These are phyloP conservation scores for Friedmanniomyces simplex DNA, from an alignment of 495 filamentous ascomycete species.

Conservation along the genomic window DNA sequence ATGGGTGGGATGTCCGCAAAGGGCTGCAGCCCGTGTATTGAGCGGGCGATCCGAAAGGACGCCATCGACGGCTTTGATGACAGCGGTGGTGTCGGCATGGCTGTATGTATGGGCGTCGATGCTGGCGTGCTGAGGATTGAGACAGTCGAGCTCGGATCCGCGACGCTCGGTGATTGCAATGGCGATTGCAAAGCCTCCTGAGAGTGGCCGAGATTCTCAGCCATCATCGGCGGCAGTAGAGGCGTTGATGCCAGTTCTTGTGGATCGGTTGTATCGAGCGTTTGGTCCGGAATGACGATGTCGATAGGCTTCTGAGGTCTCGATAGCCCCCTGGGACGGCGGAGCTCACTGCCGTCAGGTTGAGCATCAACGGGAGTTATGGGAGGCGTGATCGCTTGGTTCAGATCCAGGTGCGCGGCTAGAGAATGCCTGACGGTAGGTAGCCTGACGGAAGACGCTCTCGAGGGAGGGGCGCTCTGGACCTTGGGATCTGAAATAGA, in stretches of 20 bases:
- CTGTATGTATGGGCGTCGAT: constrained; percentile 36
- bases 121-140: constrained; percentile 34
- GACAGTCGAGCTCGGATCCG: constrained; percentile 34
- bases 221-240: constrained; percentile 66
- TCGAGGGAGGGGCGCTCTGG: constrained; percentile 35
- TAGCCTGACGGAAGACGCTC: constrained; percentile 40
- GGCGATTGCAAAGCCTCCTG: constrained; percentile 53
- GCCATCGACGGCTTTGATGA: constrained; percentile 69
- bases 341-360: constrained; percentile 36
- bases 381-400: constrained; percentile 58
- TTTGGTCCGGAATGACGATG: constrained; percentile 41
- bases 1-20: constrained; percentile 52
- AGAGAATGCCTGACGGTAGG: constrained; percentile 8
- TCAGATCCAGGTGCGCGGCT: constrained; percentile 29
- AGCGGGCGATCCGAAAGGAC: constrained; percentile 48
- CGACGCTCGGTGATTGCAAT: constrained; percentile 68
- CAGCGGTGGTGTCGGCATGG: constrained; percentile 62
- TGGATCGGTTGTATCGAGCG: constrained; percentile 33
- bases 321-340: constrained; percentile 8
- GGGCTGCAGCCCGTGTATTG: constrained; percentile 35
- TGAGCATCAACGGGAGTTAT: constrained; percentile 34
- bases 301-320: constrained; percentile 21
- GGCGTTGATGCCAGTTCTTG: constrained; percentile 63
- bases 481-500: constrained; percentile 36
- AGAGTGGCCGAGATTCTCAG: constrained; percentile 18